Conservation (phyloP, 306 rosid genomes). For the Medicago truncatula region MtrunA17r5.0-ANR NC_053049.1:41183501-41184000, state of each 20-base stretch:
- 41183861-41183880: slow-evolving; percentile 67
- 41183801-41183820: slow-evolving; percentile 96
- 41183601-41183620: background rate
- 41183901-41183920: slow-evolving; percentile 11
- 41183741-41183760: slow-evolving; percentile 79
- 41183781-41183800: slow-evolving; percentile 89
- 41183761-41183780: slow-evolving; percentile 93
- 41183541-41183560: background rate
- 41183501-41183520: slow-evolving; percentile 21
- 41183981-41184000: slow-evolving; percentile 17
- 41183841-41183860: slow-evolving; percentile 79
- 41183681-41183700: background rate
- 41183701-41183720: slow-evolving; percentile 2
- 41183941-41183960: slow-evolving; percentile 16
- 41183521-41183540: slow-evolving; percentile 8
- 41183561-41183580: background rate
- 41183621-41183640: slow-evolving; percentile 17
- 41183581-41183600: slow-evolving; percentile 18
- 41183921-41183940: slow-evolving; percentile 1
- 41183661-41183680: slow-evolving; percentile 2
- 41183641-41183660: slow-evolving; percentile 12
- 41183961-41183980: background rate
- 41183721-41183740: slow-evolving; percentile 39
- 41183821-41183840: slow-evolving; percentile 96
- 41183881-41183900: slow-evolving; percentile 2